Evolutionary conservation across 129 eudicot genomes (phyloP).

Genomic region (Flaveria ramosissima): DNA sequence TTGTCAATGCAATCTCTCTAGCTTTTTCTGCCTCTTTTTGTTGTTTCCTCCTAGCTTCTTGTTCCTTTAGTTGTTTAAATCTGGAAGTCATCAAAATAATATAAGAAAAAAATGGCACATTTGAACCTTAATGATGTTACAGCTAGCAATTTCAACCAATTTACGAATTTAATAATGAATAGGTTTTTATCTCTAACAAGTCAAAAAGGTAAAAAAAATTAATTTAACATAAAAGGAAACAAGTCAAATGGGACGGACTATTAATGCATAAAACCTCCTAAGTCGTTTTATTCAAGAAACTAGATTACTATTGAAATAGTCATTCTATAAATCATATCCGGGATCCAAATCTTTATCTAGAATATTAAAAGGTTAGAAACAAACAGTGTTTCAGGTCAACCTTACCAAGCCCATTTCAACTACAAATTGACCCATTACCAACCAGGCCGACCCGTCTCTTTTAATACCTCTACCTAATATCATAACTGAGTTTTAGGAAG

Average conservation of each 20-base stretch:
- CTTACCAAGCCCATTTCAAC: neutral
- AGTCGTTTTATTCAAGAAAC: neutral
- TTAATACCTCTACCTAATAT: neutral
- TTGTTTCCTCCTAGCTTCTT: slow-evolving; percentile 74
- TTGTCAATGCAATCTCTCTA: slow-evolving; percentile 35
- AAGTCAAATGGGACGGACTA: neutral
- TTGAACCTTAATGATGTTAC: neutral
- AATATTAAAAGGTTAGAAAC: neutral
- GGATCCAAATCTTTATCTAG: neutral
- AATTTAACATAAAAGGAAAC: neutral
- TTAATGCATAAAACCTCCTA: neutral
- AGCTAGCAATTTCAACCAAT: neutral
- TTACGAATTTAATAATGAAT: neutral
- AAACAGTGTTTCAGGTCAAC: neutral
- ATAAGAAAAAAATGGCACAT: slow-evolving; percentile 1
- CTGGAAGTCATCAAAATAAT: slow-evolving; percentile 39
- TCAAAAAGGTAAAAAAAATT: neutral
- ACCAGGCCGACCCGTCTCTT: neutral
- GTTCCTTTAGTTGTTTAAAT: slow-evolving; percentile 88
- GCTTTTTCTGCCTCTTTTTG: slow-evolving; percentile 66
- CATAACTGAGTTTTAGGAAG: neutral
- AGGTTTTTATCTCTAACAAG: neutral
- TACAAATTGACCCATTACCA: neutral
- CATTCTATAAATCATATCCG: neutral
- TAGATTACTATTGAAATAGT: neutral